Evolutionary conservation across 139 green algal genomes (phyloP).

Genomic region (Tetraselmis striata): DNA sequence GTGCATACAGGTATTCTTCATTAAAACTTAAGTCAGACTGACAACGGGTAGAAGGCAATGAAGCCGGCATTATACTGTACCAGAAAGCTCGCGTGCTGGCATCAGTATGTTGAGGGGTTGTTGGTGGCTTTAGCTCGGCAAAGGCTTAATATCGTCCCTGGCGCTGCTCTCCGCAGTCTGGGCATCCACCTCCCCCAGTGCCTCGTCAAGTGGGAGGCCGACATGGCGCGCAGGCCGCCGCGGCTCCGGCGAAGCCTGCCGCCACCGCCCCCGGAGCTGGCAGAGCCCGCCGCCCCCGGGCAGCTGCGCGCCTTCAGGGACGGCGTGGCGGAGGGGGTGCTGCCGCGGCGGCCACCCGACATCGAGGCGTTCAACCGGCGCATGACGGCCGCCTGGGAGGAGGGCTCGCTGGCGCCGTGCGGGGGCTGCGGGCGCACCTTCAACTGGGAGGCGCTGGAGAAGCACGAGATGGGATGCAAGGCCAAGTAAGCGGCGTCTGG

Average conservation of each 20-base stretch:
- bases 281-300: background rate
- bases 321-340: background rate
- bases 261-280: background rate
- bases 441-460: constrained; percentile 1
- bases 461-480: background rate
- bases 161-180: no score
- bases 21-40: no score
- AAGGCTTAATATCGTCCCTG: no score
- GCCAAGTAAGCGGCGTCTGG: background rate
- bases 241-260: background rate
- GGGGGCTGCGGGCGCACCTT: background rate
- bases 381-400: background rate
- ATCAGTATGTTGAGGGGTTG: no score
- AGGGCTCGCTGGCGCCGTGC: background rate
- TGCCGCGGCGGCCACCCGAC: background rate
- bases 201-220: background rate
- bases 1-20: no score
- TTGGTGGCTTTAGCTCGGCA: no score
- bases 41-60: no score
- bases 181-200: constrained; percentile 4
- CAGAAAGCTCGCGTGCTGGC: no score
- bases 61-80: no score
- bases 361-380: constrained; percentile 5
- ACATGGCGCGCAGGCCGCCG: background rate
- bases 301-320: background rate